Evolutionary conservation across 495 filamentous ascomycete species (phyloP), one percentile per base, ranked within the genome.

Genomic region (Hyaloscypha bicolor): DNA sequence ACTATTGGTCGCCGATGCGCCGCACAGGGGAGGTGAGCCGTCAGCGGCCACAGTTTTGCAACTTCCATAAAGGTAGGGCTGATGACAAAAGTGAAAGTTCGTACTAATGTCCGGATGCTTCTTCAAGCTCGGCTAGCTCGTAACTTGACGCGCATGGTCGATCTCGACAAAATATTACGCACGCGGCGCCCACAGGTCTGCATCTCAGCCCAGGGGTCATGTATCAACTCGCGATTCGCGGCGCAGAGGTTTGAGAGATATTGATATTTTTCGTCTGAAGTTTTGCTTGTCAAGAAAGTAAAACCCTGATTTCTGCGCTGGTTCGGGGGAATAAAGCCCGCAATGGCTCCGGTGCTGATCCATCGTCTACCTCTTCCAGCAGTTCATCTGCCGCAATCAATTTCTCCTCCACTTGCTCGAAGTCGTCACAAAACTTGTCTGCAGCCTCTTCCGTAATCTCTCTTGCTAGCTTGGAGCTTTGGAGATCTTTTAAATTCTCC

Each of bases 391-490:
- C 77, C 19, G 77, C 70, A 25, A 81, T 74, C 14, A 85, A 69
- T 67, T 82, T 75, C 63, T 79, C 89, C 77, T 99, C 95, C 5
- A 97, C 84, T 66, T 89, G 89, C 79, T 94, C 93, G 77, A 99
- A 99, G 71, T 96, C 93, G 21, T 87, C 87, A 68, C 93, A 96
- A 79, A 99, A 98, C 62, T 81, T 84, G 70, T 91, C 90, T 0
- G 93, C 92, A 0, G 93, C 94, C 71, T 92, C 87, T 71, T 94
- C 91, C 2, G 90, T 94, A 39, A 97, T 85, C 55, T 89, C 85
- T 51, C 89, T 86, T 19, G 89, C 88, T 53, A 96, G 79, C 66
- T 79, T 83, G 8, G 89, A 81, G 64, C 90, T 91, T 66, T 87
- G 86, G 14, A 98, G 77, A 14, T 83, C 80, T 69, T 89, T 90